A percentile compares a stretch with the other conserved stretches of the same genome.
Conservation (phyloP, 768 basidiomycete species). For the Tulasnella sp. region DNA sequence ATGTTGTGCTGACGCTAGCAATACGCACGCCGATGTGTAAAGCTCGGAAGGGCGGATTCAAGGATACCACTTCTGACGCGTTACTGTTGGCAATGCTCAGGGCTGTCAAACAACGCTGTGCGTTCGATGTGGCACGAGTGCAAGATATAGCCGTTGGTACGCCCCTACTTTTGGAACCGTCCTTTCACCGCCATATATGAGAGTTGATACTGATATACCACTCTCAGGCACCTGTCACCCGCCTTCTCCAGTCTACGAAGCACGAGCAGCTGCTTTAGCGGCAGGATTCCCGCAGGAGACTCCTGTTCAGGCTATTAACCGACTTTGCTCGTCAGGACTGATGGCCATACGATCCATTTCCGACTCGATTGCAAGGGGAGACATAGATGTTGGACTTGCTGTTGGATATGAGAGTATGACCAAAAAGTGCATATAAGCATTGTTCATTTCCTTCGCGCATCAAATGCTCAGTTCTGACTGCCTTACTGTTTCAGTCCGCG, state of each 20-base stretch:
- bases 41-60: constrained; percentile 86
- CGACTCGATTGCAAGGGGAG: constrained; percentile 71
- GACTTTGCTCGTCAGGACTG: constrained; percentile 88
- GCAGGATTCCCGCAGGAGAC: constrained; percentile 82
- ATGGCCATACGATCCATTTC: constrained; percentile 88
- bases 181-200: constrained; percentile 8
- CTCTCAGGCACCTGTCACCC: constrained; percentile 64
- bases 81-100: constrained; percentile 74
- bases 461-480: too few species aligned
- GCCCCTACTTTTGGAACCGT: constrained; percentile 21
- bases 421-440: constrained; percentile 42
- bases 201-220: not conserved
- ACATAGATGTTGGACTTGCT: constrained; percentile 80
- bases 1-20: constrained; percentile 85
- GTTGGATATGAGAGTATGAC: constrained; percentile 78
- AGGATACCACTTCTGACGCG: constrained; percentile 80
- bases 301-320: constrained; percentile 84
- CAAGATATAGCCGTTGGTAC: constrained; percentile 78
- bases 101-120: constrained; percentile 42
- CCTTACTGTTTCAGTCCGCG: constrained; percentile 63
- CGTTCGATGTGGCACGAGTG: constrained; percentile 57
- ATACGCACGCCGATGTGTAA: constrained; percentile 82
- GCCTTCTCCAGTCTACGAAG: constrained; percentile 70
- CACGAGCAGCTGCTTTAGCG: constrained; percentile 75
- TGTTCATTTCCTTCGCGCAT: not conserved